phyloP scores from a whole-genome alignment of 164 flowering plant species.

The Kalanchoe fedtschenkoi region DNA sequence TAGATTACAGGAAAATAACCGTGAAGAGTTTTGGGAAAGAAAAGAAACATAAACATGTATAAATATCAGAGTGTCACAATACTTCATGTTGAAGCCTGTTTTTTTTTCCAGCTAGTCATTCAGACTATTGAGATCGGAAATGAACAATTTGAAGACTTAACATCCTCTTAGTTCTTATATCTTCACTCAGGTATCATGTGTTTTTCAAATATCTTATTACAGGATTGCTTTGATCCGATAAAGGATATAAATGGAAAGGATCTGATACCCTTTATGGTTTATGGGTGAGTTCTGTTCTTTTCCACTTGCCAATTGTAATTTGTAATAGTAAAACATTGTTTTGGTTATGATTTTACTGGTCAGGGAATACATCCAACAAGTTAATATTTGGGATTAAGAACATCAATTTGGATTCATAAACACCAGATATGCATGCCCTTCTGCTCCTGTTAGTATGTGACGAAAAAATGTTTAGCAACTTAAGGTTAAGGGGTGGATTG shows the following conservation, averaged over 20 bases:
- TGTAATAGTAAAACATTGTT: neutral
- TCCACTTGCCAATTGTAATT: neutral
- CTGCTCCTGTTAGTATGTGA: neutral
- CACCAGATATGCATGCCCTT: neutral
- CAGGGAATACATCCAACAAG: neutral
- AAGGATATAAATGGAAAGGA: constrained; percentile 39
- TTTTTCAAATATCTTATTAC: constrained; percentile 1
- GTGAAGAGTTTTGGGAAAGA: too few species aligned
- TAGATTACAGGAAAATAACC: neutral
- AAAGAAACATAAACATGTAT: neutral
- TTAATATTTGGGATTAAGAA: neutral
- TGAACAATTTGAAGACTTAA: too few species aligned
- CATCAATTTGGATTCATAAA: neutral
- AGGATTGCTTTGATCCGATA: constrained; percentile 55
- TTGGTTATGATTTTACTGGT: neutral
- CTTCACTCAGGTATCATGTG: neutral
- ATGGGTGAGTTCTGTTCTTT: constrained; percentile 45
- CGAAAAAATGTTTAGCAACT: neutral
- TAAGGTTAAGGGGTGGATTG: too few species aligned
- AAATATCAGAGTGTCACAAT: neutral
- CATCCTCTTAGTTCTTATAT: neutral
- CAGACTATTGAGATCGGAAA: neutral
- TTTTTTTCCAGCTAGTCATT: neutral
- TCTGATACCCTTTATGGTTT: constrained; percentile 49
- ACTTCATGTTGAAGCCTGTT: neutral